Base-by-base conservation (phyloP, 139 green algal species). In the Coelastrella sp. region DNA sequence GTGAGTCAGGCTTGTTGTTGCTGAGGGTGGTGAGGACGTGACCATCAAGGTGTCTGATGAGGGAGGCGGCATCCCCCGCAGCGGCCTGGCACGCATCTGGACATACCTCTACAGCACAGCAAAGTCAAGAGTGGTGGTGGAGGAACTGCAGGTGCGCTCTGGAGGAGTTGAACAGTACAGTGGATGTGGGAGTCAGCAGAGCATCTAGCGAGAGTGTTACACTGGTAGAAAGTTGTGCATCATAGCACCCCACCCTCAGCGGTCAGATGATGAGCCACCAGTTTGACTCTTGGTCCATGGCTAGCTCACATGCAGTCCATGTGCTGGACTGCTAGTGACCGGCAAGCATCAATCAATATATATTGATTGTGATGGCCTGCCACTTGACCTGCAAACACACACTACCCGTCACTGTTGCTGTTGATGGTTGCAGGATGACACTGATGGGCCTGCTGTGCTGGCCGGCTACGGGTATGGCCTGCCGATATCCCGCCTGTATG, bases 21-120 rank as follows among this genome's bases (percentile, higher is more conserved):
- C 98, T 0, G 96, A 99, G 88, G 98, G 98, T 5, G 94, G 94
- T 1, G 98, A 99, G 91, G 98, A 99, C 89, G 96, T 99, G 89
- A 99, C 97, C 7, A 98, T 99, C 92, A 99, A 99, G 94, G 96
- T 97, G 49, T 96, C 92, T 10, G 98, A 99, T 90, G 98, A 99
- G 92, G 98, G 98, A 6, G 98, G 98, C 60, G 98, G 98, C 89
- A 99, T 99, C 91, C 95, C 97, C 0, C 95, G 98, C 57, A 96
- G 89, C 24, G 98, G 97, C 75, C 90, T 99, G 68, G 95, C 96
- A 12, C 94, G 94, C 70, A 99, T 99, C 90, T 99, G 98, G 98
- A 99, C 98, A 68, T 99, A 99, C 94, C 94, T 99, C 35, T 99
- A 99, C 94, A 98, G 94, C 15, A 99, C 98, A 9, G 98, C 97